Conservation (phyloP, 768 basidiomycete species). For the Daedaleopsis nitida region DNA sequence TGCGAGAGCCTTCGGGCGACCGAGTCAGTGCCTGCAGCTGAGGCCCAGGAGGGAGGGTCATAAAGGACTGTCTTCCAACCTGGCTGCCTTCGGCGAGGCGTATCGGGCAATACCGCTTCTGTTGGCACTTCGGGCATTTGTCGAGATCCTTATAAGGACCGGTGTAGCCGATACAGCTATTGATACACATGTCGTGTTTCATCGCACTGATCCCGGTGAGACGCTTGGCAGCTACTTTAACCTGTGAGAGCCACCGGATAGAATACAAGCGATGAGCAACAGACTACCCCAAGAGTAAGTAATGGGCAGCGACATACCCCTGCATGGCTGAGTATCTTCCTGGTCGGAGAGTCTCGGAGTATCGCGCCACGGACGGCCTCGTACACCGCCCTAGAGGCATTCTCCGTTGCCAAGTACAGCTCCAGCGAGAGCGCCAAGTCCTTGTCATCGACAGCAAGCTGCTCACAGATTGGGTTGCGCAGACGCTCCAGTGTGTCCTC, state of each 20-base stretch:
- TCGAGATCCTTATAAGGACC: neutral
- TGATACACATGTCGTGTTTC: conserved; percentile 5
- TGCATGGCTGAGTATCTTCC: neutral
- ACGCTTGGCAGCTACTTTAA: neutral
- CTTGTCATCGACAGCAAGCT: neutral
- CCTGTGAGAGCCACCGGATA: neutral
- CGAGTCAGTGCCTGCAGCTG: conserved; percentile 42
- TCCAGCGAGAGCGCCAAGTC: neutral
- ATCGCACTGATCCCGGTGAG: neutral
- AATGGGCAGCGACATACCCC: neutral
- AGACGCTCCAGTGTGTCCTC: neutral
- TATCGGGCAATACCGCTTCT: neutral
- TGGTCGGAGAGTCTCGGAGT: neutral
- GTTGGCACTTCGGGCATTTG: neutral
- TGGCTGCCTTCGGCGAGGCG: conserved; percentile 3
- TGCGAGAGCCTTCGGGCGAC: conserved; percentile 19
- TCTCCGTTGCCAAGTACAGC: neutral
- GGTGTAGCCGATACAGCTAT: neutral
- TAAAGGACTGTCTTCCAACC: conserved; percentile 35
- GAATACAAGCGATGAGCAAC: neutral
- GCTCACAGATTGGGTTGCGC: neutral
- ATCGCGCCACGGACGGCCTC: neutral
- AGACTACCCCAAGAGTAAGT: neutral
- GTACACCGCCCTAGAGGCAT: neutral
- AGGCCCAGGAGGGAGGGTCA: conserved; percentile 42